These are phyloP conservation scores for Apiosordaria backusii DNA, from an alignment of 495 filamentous ascomycete species.

Conservation along the genomic window DNA sequence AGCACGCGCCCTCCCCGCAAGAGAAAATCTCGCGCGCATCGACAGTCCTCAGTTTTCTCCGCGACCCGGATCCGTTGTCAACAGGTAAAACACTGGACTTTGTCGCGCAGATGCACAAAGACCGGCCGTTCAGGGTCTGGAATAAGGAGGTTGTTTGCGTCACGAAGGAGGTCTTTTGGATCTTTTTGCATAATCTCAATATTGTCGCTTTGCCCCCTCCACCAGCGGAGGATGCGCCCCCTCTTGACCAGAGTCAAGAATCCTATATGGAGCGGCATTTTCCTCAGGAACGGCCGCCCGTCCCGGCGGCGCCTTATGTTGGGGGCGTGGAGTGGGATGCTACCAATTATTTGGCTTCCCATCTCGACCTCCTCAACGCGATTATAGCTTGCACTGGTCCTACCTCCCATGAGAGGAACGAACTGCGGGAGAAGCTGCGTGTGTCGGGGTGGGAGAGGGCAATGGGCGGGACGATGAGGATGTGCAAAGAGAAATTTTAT, in stretches of 20 bases:
- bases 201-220: constrained; percentile 62
- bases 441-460: constrained; percentile 89
- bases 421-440: constrained; percentile 68
- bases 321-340: constrained; percentile 99
- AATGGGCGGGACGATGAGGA: constrained; percentile 76
- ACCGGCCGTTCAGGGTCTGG: constrained; percentile 89
- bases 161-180: constrained; percentile 99
- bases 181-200: constrained; percentile 92
- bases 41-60: constrained; percentile 71
- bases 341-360: constrained; percentile 88
- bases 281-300: constrained; percentile 80
- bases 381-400: constrained; percentile 76
- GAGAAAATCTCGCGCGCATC: constrained; percentile 60
- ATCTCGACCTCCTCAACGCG: constrained; percentile 90
- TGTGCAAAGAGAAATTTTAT: constrained; percentile 98
- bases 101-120: constrained; percentile 81
- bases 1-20: constrained; percentile 45
- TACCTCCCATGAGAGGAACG: constrained; percentile 67
- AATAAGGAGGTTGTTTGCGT: constrained; percentile 86
- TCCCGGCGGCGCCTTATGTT: constrained; percentile 93
- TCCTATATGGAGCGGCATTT: constrained; percentile 73
- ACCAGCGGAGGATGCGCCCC: neutral
- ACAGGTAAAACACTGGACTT: constrained; percentile 74
- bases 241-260: neutral
- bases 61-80: constrained; percentile 74